Conservation (phyloP, 164 flowering plant genomes). For the Berberis vulgaris region DNA sequence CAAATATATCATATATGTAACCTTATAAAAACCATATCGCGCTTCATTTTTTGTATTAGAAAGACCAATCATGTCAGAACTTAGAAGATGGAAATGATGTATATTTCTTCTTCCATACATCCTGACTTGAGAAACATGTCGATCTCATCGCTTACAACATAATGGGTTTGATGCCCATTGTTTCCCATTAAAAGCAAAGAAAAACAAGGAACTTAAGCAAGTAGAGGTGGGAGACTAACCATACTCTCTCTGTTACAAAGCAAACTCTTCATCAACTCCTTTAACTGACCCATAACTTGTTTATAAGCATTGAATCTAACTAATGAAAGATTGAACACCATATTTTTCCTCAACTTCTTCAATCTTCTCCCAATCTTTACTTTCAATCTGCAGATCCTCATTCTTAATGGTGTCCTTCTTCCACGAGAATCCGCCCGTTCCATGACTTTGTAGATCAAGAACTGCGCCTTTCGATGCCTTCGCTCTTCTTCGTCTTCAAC, state of each 20-base stretch:
- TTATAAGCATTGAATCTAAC: conserved; percentile 26
- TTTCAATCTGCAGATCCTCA: conserved; percentile 48
- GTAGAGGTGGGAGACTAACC: conserved; percentile 19
- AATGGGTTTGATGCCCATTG: too few species aligned
- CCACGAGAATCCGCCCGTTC: conserved; percentile 34
- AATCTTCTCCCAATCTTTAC: conserved; percentile 61
- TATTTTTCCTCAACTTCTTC: conserved; percentile 43
- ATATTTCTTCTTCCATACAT: too few species aligned
- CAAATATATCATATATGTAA: too few species aligned
- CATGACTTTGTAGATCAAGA: conserved; percentile 56
- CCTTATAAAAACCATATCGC: too few species aligned
- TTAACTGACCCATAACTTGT: conserved; percentile 25
- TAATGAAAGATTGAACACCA: conserved; percentile 16
- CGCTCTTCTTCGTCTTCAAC: conserved; percentile 62
- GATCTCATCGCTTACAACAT: too few species aligned
- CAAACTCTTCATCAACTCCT: conserved; percentile 24
- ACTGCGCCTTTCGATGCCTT: conserved; percentile 49
- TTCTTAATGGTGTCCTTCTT: conserved; percentile 23
- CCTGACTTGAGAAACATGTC: too few species aligned
- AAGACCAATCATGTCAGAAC: too few species aligned
- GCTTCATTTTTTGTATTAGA: too few species aligned
- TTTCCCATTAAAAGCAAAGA: too few species aligned
- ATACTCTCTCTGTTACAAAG: conserved; percentile 15
- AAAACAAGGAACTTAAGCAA: too few species aligned
- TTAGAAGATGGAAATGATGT: too few species aligned